phyloP scores from a whole-genome alignment of 192 early-diverging fungal species.

The Podila minutissima region DNA sequence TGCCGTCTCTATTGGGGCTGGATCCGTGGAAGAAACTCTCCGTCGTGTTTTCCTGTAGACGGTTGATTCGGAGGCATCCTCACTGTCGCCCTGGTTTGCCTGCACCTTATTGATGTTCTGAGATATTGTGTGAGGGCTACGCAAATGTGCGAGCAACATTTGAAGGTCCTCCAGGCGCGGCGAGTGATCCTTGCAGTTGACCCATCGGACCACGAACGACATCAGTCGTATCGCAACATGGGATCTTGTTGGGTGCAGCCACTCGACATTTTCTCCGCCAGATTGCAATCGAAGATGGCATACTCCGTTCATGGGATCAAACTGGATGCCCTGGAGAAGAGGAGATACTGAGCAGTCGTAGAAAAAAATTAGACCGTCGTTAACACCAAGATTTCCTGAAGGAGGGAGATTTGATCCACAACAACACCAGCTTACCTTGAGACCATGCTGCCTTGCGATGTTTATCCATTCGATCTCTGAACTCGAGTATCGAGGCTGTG shows the following conservation, averaged over 20 bases:
- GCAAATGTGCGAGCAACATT: conserved; percentile 13
- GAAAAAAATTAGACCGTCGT: neutral
- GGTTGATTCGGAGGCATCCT: neutral
- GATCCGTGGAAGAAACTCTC: conserved; percentile 1
- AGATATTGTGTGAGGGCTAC: neutral
- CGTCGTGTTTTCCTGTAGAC: conserved; percentile 14
- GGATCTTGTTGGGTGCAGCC: conserved; percentile 22
- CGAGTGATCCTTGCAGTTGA: conserved; percentile 37
- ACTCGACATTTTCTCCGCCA: conserved; percentile 1
- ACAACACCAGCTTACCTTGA: conserved; percentile 15
- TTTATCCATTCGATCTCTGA: conserved; percentile 56
- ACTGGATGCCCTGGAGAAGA: conserved; percentile 24
- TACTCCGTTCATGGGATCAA: conserved; percentile 41
- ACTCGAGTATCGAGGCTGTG: conserved; percentile 26
- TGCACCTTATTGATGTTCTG: neutral
- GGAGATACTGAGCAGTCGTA: conserved; percentile 7
- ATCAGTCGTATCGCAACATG: conserved; percentile 39
- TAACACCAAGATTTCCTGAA: neutral
- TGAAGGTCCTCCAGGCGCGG: conserved; percentile 40
- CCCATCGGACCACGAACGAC: conserved; percentile 43
- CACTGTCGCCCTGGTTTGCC: neutral
- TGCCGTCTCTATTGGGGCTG: neutral
- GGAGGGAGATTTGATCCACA: neutral
- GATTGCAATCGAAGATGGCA: conserved; percentile 22
- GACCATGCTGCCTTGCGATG: conserved; percentile 49